Base-by-base conservation (phyloP, 192 early-diverging fungal species). In the Chytriomyces sp. region DNA sequence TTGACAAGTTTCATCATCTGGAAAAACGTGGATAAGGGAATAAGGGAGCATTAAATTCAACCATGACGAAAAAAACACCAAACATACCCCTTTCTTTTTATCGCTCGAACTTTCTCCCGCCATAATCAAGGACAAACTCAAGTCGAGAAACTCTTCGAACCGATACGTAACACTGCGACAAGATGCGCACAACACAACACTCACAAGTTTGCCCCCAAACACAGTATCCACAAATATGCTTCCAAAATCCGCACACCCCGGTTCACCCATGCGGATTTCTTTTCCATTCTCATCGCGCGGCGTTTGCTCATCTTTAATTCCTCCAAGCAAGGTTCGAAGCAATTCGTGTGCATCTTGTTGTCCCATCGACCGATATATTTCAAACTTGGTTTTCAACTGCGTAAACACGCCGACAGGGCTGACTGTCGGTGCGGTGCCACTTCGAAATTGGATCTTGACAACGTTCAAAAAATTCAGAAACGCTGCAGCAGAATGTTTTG, bases 261-360 rank as follows among this genome's bases (percentile, higher is more conserved):
- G 53, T 57, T 20, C 49, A 13, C 61, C 50, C 50, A 13, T 45
- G 45, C 7, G 46, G 6, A 44, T 79, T 77, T 18, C 74, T 71
- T 13, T 68, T 26, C 43, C 63, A 16, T 13, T 13, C 75, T 72
- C 67, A 47, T 61, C 64, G 28, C 70, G 44, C 23, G 45, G 50
- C 5, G 78, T 13, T 46, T 89, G 89, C 70, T 93, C 92, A 26
- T 86, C 81, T 53, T 80, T 74, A 5, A 93, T 81, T 4, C 82
- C 89, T 67, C 91, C 92, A 47, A 93, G 65, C 9, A 93, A 72
- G 62, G 85, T 80, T 6, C 92, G 83, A 80, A 93, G 82, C 35
- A 93, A 80, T 72, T 93, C 92, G 45, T 93, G 92, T 23, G 86
- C 87, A 72, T 93, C 92, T 76, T 93, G 91, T 76, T 93, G 90